phyloP scores from a whole-genome alignment of 2,329 filamentous ascomycete species.

The Drechslerella dactyloides region DNA sequence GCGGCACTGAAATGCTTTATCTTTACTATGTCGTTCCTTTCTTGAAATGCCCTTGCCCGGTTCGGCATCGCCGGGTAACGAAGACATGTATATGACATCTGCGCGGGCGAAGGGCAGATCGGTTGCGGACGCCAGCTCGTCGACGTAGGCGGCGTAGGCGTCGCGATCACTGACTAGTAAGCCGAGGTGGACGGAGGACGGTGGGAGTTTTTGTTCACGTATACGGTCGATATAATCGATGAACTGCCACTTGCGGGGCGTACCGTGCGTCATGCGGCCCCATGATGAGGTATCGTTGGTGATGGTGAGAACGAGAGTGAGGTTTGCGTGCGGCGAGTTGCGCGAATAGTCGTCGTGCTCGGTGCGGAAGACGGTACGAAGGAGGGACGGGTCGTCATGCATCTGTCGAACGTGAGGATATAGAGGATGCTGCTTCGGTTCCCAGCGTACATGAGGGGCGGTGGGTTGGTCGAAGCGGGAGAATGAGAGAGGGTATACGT shows the following conservation, averaged over 20 bases:
- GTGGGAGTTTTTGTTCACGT: conserved; percentile 6
- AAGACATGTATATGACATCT: conserved; percentile 19
- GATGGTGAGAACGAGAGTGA: conserved; percentile 20
- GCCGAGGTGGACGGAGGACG: conserved; percentile 15
- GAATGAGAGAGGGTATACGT: neutral
- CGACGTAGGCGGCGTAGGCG: conserved; percentile 11
- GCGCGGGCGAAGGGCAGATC: conserved; percentile 27
- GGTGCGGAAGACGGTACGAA: conserved; percentile 10
- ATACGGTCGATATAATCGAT: conserved; percentile 24
- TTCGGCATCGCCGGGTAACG: neutral
- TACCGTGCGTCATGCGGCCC: conserved; percentile 9
- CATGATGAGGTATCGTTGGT: conserved; percentile 35
- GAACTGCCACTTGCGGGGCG: conserved; percentile 1
- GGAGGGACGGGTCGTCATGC: conserved; percentile 5
- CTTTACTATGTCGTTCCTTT: neutral
- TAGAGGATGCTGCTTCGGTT: neutral
- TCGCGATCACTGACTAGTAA: conserved; percentile 14
- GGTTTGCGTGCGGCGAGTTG: conserved; percentile 2
- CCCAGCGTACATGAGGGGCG: neutral
- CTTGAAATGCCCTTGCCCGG: neutral
- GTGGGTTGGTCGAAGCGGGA: neutral
- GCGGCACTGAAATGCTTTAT: conserved; percentile 2
- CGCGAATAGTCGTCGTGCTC: neutral
- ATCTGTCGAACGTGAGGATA: conserved; percentile 15
- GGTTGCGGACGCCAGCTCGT: conserved; percentile 12